Base-by-base conservation (phyloP, 2,329 filamentous ascomycete species). In the Botrytis paeoniae region DNA sequence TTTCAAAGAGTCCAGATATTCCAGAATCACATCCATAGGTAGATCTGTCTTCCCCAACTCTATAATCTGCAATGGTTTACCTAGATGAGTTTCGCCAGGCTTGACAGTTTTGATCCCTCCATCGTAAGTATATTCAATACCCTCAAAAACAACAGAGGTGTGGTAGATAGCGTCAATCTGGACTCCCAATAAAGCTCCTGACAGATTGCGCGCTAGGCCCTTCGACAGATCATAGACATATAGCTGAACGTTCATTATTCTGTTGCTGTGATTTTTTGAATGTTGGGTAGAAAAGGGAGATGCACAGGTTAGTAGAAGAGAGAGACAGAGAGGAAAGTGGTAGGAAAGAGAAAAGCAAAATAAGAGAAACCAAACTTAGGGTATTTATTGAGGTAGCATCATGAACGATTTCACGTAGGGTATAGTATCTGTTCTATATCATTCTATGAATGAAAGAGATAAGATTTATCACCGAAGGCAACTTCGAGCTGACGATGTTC, bases 101-200 rank as follows among this genome's bases (percentile, higher is more conserved):
- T 85, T 83, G 74, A 95, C 94, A 71, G 91, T 90, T 78, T 97
- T 93, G 70, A 98, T 92, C 72, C 94, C 94, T 72, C 93, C 91
- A 74, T 97, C 95, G 78, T 95, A 98, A 78, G 95, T 89, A 82
- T 97, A 98, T 83, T 99, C 96, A 69, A 92, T 87, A n/a, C 91
- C 91, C 70, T 90, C 88, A 57, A 98, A 86, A 60, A 97, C 91
- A 71, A 99, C 90, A 0, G 95, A 93, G 0, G 96, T 98, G 82
- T 99, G 96, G 78, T 98, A 98, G 70, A 99, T 89, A 71, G 96
- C 96, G 82, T 98, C 95, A 68, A 98, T 93, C 70, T 92, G 89
- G 1, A 86, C 88, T 2, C 91, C 91, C 7, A 91, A 86, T 63
- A 92, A 84, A 65, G 87, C 83, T 32, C 74, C 76, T 14, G 79